Conservation (phyloP, 306 rosid genomes). For the Canavalia gladiata region DNA sequence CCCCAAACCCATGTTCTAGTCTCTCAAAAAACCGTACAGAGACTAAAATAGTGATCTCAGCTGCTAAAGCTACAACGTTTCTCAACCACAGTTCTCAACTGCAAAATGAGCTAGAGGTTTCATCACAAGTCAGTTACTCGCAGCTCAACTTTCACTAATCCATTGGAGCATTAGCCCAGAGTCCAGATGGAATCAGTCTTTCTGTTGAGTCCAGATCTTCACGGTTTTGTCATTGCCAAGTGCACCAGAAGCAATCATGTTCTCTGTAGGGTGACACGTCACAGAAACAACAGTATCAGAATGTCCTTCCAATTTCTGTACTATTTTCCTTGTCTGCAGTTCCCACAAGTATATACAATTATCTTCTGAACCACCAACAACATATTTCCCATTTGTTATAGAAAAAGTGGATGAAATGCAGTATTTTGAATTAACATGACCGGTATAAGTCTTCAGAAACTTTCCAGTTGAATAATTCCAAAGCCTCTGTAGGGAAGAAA, state of each 20-base stretch:
- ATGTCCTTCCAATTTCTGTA: constrained; percentile 98
- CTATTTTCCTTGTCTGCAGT: constrained; percentile 75
- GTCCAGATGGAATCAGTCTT: constrained; percentile 54
- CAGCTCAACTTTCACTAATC: constrained; percentile 11
- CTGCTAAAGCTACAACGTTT: constrained; percentile 35
- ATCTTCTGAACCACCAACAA: constrained; percentile 97
- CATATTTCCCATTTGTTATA: constrained; percentile 83
- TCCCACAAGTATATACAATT: constrained; percentile 86
- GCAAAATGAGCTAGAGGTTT: constrained; percentile 38
- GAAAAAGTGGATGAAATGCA: constrained; percentile 88
- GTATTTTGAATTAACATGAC: constrained; percentile 87
- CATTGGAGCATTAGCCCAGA: constrained; percentile 7
- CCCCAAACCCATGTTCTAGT: background rate
- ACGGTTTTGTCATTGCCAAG: constrained; percentile 91
- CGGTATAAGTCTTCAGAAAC: constrained; percentile 86
- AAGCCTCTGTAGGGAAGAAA: constrained; percentile 74
- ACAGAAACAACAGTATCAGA: constrained; percentile 89
- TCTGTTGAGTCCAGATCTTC: constrained; percentile 88
- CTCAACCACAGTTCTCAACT: constrained; percentile 31
- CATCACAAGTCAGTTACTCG: constrained; percentile 7
- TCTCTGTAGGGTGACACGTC: constrained; percentile 88
- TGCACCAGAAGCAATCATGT: constrained; percentile 95
- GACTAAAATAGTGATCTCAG: constrained; percentile 20
- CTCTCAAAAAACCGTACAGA: background rate
- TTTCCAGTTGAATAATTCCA: constrained; percentile 95